Conservation (phyloP, 208 protist species). For the Acanthamoeba healyi region DNA sequence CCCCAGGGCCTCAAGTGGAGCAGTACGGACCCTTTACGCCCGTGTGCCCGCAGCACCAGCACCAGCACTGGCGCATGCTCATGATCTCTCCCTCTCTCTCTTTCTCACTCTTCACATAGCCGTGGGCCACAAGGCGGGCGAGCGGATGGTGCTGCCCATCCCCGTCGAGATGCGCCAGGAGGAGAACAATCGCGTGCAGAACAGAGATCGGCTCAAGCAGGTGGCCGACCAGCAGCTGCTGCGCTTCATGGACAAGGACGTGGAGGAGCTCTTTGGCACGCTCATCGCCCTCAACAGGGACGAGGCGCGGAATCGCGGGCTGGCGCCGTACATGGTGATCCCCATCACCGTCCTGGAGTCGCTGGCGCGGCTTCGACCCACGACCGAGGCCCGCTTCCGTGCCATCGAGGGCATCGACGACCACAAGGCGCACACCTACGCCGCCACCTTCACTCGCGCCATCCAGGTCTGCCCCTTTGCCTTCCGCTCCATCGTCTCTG, state of each 20-base stretch:
- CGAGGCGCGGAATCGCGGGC: neutral
- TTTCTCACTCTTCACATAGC: too few species aligned
- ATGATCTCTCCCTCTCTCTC: too few species aligned
- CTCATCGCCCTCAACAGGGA: constrained; percentile 1
- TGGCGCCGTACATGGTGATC: constrained; percentile 61
- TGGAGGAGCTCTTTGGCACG: neutral
- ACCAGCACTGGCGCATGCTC: too few species aligned
- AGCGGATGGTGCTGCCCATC: constrained; percentile 28
- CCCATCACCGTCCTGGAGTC: neutral
- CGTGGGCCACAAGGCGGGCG: neutral
- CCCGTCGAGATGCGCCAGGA: constrained; percentile 12
- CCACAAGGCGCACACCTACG: constrained; percentile 4
- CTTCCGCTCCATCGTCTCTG: neutral
- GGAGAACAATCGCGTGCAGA: neutral
- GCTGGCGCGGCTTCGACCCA: neutral
- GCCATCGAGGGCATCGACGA: constrained; percentile 40
- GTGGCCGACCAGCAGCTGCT: constrained; percentile 1
- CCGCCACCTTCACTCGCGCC: neutral
- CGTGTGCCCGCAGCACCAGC: too few species aligned
- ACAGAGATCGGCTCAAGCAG: neutral
- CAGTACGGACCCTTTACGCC: too few species aligned
- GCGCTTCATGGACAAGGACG: neutral
- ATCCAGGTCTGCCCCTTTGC: constrained; percentile 49
- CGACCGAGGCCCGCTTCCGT: constrained; percentile 10
- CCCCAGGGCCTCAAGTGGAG: neutral